phyloP scores from a whole-genome alignment of 495 filamentous ascomycete species.

The Aspergillus bridgeri region DNA sequence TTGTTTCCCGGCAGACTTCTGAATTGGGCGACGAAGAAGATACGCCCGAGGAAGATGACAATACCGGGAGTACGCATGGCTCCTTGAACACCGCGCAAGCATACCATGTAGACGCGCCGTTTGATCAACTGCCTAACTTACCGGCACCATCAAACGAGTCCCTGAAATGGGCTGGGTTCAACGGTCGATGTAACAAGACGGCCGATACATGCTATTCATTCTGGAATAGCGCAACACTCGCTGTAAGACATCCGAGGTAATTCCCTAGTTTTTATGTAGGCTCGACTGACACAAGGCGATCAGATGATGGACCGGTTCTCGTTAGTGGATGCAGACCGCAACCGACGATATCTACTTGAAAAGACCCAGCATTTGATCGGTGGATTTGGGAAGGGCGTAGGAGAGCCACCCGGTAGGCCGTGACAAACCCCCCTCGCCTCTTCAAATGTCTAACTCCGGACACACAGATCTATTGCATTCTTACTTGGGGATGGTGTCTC shows the following conservation, averaged over 20 bases:
- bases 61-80: slow-evolving; percentile 13
- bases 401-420: slow-evolving; percentile 64
- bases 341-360: slow-evolving; percentile 74
- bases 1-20: slow-evolving; percentile 67
- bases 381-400: slow-evolving; percentile 82
- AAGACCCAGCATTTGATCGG: slow-evolving; percentile 90
- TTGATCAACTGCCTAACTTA: slow-evolving; percentile 36
- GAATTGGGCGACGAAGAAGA: slow-evolving; percentile 49
- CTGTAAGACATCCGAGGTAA: slow-evolving; percentile 35
- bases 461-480: slow-evolving; percentile 76
- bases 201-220: slow-evolving; percentile 94
- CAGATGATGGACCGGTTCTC: slow-evolving; percentile 63
- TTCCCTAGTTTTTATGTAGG: neutral
- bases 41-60: slow-evolving; percentile 43
- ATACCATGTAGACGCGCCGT: slow-evolving; percentile 23
- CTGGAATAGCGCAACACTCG: slow-evolving; percentile 76
- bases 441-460: slow-evolving; percentile 4
- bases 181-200: slow-evolving; percentile 82
- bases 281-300: slow-evolving; percentile 4
- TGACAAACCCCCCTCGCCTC: neutral
- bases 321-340: slow-evolving; percentile 56
- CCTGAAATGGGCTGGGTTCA: slow-evolving; percentile 65
- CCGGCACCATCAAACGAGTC: slow-evolving; percentile 24
- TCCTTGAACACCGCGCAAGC: slow-evolving; percentile 8
- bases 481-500: slow-evolving; percentile 77